Percentiles rank a stretch among this genome's conserved stretches.
Evolutionary conservation across 768 basidiomycete genomes (phyloP).

Genomic region (Amylocystis lapponica): DNA sequence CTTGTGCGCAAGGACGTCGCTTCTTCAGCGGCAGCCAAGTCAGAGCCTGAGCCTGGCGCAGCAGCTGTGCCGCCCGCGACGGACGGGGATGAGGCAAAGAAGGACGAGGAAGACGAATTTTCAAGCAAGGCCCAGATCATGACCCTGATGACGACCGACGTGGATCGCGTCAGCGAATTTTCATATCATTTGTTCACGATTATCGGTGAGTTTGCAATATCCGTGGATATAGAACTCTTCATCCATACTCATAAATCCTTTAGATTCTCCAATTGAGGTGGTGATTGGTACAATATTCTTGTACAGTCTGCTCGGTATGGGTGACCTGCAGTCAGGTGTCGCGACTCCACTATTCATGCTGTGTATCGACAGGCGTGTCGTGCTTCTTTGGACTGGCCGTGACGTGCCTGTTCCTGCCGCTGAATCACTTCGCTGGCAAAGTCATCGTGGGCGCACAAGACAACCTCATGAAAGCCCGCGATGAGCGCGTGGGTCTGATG

Average conservation of each 20-base stretch:
- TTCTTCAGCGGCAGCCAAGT: constrained; percentile 37
- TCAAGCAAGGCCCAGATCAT: constrained; percentile 73
- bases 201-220: constrained; percentile 43
- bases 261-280: constrained; percentile 77
- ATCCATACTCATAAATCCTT: not conserved
- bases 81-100: constrained; percentile 43
- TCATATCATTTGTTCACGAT: constrained; percentile 72
- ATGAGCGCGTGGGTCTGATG: constrained; percentile 88
- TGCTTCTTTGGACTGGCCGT: constrained; percentile 75
- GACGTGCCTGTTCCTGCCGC: constrained; percentile 56
- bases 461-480: constrained; percentile 86
- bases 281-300: constrained; percentile 68
- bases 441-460: constrained; percentile 74
- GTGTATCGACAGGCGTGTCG: constrained; percentile 43
- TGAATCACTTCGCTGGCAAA: constrained; percentile 84
- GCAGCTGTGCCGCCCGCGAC: constrained; percentile 7
- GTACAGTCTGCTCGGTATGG: constrained; percentile 66
- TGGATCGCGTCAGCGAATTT: constrained; percentile 85
- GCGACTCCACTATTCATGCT: constrained; percentile 1
- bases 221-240: not conserved
- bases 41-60: constrained; percentile 15
- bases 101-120: constrained; percentile 50
- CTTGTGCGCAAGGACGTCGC: constrained; percentile 82
- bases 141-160: constrained; percentile 95
- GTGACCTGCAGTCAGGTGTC: constrained; percentile 1